These are phyloP conservation scores for Yamadazyma membranifaciens DNA, from an alignment of 1,139 yeast species.

Conservation along the genomic window DNA sequence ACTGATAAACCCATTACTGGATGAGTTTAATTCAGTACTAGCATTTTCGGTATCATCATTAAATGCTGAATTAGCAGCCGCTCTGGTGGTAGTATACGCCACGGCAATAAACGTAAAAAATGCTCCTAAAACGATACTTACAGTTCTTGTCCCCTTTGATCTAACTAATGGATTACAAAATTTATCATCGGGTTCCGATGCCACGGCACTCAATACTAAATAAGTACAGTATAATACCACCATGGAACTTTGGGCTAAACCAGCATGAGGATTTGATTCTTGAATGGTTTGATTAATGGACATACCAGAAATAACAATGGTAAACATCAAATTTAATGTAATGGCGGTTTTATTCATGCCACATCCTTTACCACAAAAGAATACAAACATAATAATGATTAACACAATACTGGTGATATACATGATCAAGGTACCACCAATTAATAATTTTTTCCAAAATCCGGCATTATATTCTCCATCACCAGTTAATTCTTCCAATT, in stretches of 20 bases:
- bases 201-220: constrained; percentile 87
- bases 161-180: constrained; percentile 89
- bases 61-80: constrained; percentile 80
- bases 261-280: constrained; percentile 92
- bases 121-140: constrained; percentile 87
- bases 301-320: constrained; percentile 61
- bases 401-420: constrained; percentile 69
- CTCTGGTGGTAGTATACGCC: constrained; percentile 96
- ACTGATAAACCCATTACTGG: constrained; percentile 23
- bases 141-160: constrained; percentile 86
- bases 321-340: constrained; percentile 66
- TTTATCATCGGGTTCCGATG: constrained; percentile 94
- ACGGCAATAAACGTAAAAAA: constrained; percentile 91
- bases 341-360: constrained; percentile 89
- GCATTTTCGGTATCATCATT: constrained; percentile 27
- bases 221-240: constrained; percentile 93
- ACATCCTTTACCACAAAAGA: constrained; percentile 84
- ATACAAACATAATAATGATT: constrained; percentile 76
- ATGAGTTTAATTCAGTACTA: constrained; percentile 18
- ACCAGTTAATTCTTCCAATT: constrained; percentile 73
- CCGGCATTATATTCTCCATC: constrained; percentile 46
- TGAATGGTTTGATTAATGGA: constrained; percentile 84
- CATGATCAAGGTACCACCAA: constrained; percentile 88
- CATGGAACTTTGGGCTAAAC: constrained; percentile 95
- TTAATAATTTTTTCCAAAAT: constrained; percentile 77